Conservation (phyloP, 148 eudicot species). For the Spergularia bocconei region DNA sequence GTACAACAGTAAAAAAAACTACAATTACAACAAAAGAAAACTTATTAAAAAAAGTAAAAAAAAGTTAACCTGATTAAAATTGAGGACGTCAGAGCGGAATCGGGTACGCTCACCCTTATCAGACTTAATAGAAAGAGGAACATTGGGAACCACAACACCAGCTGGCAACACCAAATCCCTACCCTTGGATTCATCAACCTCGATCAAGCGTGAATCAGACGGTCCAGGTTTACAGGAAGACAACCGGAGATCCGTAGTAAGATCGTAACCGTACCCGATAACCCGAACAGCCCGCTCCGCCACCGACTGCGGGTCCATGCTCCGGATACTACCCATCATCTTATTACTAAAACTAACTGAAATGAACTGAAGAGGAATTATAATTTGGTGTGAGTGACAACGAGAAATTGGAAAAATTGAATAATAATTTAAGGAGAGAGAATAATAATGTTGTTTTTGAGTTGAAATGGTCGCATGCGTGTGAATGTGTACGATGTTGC, state of each 20-base stretch:
- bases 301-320: slow-evolving; percentile 61
- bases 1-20: neutral
- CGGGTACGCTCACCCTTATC: slow-evolving; percentile 95
- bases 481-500: neutral
- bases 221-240: slow-evolving; percentile 67
- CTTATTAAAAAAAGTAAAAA: neutral
- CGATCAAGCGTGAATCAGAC: slow-evolving; percentile 56
- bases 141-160: slow-evolving; percentile 53
- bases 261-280: slow-evolving; percentile 80
- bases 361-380: too few relatives aligned
- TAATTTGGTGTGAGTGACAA: too few relatives aligned
- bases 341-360: too few relatives aligned
- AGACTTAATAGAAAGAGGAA: slow-evolving; percentile 62
- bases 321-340: slow-evolving; percentile 26
- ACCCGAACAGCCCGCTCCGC: slow-evolving; percentile 84
- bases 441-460: neutral
- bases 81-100: slow-evolving; percentile 76
- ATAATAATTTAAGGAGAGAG: neutral
- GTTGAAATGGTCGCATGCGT: slow-evolving; percentile 19
- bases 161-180: slow-evolving; percentile 76
- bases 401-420: neutral
- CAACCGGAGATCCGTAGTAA: slow-evolving; percentile 58
- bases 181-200: slow-evolving; percentile 41
- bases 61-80: slow-evolving; percentile 62
- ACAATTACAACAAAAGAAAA: neutral